These are phyloP conservation scores for Aspergillus terreus DNA, from an alignment of 2,329 filamentous ascomycete species.

Conservation along the genomic window DNA sequence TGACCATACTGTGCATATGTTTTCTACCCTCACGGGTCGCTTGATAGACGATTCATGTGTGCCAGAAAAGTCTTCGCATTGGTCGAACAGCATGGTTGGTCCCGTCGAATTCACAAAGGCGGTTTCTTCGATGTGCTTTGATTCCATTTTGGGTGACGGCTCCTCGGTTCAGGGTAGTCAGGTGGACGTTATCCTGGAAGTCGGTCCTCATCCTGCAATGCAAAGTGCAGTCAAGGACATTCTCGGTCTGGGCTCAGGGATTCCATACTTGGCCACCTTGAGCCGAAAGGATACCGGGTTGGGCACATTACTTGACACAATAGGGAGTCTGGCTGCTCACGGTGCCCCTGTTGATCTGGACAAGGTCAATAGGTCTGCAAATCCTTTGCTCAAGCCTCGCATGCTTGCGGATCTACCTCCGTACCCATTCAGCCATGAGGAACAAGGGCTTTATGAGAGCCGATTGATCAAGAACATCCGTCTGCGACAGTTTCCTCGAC, in stretches of 20 bases:
- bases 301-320: conserved; percentile 14
- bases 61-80: conserved; percentile 6
- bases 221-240: conserved; percentile 5
- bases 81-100: conserved; percentile 15
- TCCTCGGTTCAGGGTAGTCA: background rate
- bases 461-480: conserved; percentile 10
- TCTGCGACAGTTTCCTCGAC: too few relatives aligned
- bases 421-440: conserved; percentile 26
- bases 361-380: background rate
- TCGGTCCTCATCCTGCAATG: conserved; percentile 6
- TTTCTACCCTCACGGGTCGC: conserved; percentile 14
- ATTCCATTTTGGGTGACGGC: too few relatives aligned
- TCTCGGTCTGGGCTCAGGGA: background rate
- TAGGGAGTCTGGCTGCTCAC: conserved; percentile 17
- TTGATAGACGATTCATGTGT: conserved; percentile 3
- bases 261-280: conserved; percentile 22
- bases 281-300: conserved; percentile 21
- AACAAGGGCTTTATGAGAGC: conserved; percentile 21
- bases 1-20: background rate
- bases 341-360: conserved; percentile 25
- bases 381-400: conserved; percentile 1
- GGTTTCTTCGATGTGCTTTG: background rate
- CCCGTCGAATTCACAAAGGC: conserved; percentile 13
- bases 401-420: conserved; percentile 23
- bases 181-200: conserved; percentile 6